These are phyloP conservation scores for Pseudopithomyces maydicus DNA, from an alignment of 2,329 filamentous ascomycete species.

Conservation along the genomic window DNA sequence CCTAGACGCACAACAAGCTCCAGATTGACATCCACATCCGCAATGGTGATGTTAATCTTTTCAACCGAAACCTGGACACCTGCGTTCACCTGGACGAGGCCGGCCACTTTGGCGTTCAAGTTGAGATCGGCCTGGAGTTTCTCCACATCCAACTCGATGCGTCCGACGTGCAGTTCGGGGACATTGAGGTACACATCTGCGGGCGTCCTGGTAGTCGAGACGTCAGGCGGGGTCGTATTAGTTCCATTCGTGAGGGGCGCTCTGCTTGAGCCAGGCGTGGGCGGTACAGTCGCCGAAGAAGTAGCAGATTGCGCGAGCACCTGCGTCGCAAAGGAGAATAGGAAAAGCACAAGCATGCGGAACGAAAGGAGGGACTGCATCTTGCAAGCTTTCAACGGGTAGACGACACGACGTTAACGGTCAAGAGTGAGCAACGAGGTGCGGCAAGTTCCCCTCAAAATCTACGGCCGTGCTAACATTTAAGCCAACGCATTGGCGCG, in stretches of 20 bases:
- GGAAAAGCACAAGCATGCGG: conserved; percentile 39
- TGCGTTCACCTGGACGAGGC: conserved; percentile 59
- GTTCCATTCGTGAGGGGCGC: conserved; percentile 25
- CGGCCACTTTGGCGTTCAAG: conserved; percentile 64
- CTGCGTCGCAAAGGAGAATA: conserved; percentile 29
- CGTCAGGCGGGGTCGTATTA: conserved; percentile 30
- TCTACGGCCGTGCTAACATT: conserved; percentile 20
- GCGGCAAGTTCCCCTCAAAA: conserved; percentile 20
- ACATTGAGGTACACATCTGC: conserved; percentile 65
- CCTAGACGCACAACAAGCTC: conserved; percentile 65
- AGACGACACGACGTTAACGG: neutral
- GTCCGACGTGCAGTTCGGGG: conserved; percentile 62
- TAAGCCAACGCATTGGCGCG: conserved; percentile 10
- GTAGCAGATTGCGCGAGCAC: conserved; percentile 36
- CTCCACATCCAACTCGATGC: conserved; percentile 66
- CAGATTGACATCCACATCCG: conserved; percentile 63
- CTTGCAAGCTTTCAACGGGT: conserved; percentile 19
- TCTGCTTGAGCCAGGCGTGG: conserved; percentile 32
- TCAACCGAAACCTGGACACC: conserved; percentile 54
- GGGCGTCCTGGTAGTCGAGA: conserved; percentile 38
- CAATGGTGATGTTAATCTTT: conserved; percentile 65
- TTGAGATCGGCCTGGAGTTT: conserved; percentile 64
- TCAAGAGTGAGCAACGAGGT: conserved; percentile 18
- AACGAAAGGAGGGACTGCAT: conserved; percentile 41
- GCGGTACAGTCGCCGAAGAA: conserved; percentile 28